Base-by-base conservation (phyloP, 441 rosid species). In the Pelargonium citronellum region DNA sequence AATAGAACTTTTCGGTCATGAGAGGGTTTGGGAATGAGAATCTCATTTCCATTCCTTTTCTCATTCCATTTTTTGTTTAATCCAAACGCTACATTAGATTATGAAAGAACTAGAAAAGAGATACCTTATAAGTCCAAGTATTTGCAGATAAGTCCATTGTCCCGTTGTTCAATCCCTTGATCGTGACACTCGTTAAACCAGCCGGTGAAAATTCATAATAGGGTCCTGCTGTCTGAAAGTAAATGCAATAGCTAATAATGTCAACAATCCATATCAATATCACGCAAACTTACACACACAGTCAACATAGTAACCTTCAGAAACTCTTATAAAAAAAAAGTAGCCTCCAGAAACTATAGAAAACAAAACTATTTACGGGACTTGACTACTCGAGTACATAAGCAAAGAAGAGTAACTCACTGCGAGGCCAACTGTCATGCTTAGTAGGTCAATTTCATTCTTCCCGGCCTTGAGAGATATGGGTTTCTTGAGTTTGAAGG, bases 371-470 rank as follows among this genome's bases (percentile, higher is more conserved):
- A 51, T 13, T 15, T 13, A n/a, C 43, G 43, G 43, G 43, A 39
- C 43, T 39, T 0, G 9, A 39, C 43, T 6, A n/a, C 20, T n/a
- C 58, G 58, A 16, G 58, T 51, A 15, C 58, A 51, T 51, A 62
- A 55, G 43, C 2, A 17, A 66, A 68, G 64, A 77, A 39, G 60
- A 62, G 68, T 16, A 67, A 64, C 87, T 84, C 77, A 95, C 99
- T 78, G 81, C 88, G 64, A 91, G 81, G 78, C 99, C 99, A 71
- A 95, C 95, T 4, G 93, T 86, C 95, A 92, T 84, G 83, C 97
- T 88, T 58, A 95, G 80, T 55, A 95, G 66, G 70, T 90, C 89
- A 66, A 95, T 86, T 41, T 84, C 90, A 73, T 95, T 95, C 80
- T 82, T 82, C 44, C 97, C 98, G 0, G 86, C 87, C 78, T 84